Percentiles rank a stretch among this genome's conserved stretches.
These are phyloP conservation scores for Skeletonema potamos DNA, from an alignment of 108 stramenopile species.

Conservation along the genomic window DNA sequence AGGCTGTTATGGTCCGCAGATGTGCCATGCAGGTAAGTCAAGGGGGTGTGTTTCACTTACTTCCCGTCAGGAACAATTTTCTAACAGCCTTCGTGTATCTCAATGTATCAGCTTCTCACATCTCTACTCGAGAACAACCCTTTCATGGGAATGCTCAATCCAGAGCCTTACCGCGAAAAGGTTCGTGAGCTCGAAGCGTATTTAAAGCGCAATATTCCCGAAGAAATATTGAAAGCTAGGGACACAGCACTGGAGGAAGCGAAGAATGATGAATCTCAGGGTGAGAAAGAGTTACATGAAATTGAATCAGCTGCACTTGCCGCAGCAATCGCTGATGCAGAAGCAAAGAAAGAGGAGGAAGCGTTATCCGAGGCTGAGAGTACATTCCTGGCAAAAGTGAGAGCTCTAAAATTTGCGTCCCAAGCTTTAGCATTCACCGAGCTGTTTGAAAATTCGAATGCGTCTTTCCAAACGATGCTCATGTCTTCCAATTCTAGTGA, in stretches of 20 bases:
- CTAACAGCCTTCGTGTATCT: neutral
- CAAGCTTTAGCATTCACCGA: slow-evolving; percentile 82
- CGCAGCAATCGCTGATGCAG: slow-evolving; percentile 73
- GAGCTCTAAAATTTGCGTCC: slow-evolving; percentile 77
- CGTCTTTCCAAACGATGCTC: slow-evolving; percentile 74
- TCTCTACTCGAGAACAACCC: slow-evolving; percentile 92
- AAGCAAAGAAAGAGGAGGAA: slow-evolving; percentile 25
- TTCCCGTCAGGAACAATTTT: neutral
- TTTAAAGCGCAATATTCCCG: slow-evolving; percentile 69
- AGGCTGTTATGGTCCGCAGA: slow-evolving; percentile 92
- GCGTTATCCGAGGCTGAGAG: slow-evolving; percentile 50
- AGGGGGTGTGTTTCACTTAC: neutral
- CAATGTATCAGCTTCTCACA: slow-evolving; percentile 65
- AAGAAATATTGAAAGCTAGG: slow-evolving; percentile 60
- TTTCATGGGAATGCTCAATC: slow-evolving; percentile 89
- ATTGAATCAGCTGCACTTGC: slow-evolving; percentile 69
- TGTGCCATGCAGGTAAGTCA: slow-evolving; percentile 88
- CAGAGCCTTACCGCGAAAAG: slow-evolving; percentile 74
- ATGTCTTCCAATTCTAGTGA: slow-evolving; percentile 83
- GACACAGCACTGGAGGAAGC: slow-evolving; percentile 61
- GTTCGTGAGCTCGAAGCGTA: slow-evolving; percentile 65
- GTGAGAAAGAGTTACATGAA: slow-evolving; percentile 42
- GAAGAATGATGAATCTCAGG: slow-evolving; percentile 29
- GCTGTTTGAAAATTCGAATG: slow-evolving; percentile 76
- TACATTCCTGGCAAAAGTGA: slow-evolving; percentile 61